Evolutionary conservation across 2,329 filamentous ascomycete species (phyloP).

Genomic region (Botrytis porri): DNA sequence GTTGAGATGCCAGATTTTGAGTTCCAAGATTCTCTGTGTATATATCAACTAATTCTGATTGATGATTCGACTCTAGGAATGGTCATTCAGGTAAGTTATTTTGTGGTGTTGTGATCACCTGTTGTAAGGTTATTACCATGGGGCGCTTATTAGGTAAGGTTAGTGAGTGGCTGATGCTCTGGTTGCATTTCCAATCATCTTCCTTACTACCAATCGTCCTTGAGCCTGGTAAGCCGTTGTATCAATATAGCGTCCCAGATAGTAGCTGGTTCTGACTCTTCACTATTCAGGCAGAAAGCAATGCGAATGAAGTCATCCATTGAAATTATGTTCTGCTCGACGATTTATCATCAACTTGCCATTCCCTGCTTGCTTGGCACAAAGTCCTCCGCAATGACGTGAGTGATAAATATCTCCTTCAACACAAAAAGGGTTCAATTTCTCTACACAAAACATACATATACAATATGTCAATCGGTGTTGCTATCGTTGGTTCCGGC

Average conservation of each 20-base stretch:
- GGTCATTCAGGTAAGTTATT: neutral
- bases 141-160: neutral
- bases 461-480: slow-evolving; percentile 44
- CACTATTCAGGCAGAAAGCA: neutral
- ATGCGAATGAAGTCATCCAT: neutral
- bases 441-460: neutral
- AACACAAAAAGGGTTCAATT: neutral
- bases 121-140: too few relatives aligned
- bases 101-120: neutral
- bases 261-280: neutral
- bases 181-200: neutral
- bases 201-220: neutral
- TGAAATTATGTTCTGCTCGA: neutral
- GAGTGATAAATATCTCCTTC: neutral
- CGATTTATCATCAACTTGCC: neutral
- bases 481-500: slow-evolving; percentile 62
- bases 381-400: neutral
- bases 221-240: neutral
- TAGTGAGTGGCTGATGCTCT: too few relatives aligned
- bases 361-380: neutral
- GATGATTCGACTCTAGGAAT: neutral
- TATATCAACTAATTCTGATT: neutral
- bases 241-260: neutral
- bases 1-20: neutral
- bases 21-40: neutral